These are phyloP conservation scores for Nicotiana obtusifolia DNA, from an alignment of 257 asterid species.

Conservation along the genomic window DNA sequence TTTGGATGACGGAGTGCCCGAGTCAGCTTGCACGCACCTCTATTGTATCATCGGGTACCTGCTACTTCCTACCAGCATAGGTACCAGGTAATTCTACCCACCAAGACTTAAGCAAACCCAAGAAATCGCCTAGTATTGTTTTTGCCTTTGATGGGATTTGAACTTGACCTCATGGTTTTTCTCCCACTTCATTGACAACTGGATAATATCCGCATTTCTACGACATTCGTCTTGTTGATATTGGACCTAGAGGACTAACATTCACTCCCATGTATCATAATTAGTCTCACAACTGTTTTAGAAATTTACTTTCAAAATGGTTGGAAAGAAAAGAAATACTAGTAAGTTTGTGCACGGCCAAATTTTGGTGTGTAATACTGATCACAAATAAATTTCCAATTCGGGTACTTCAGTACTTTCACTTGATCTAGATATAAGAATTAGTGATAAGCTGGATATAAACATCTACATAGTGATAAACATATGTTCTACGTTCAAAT, in stretches of 20 bases:
- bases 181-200: too few species aligned
- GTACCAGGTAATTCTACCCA: too few species aligned
- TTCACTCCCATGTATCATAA: not conserved
- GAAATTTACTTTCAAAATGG: not conserved
- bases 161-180: too few species aligned
- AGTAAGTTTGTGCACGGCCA: too few species aligned
- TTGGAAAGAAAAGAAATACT: not conserved
- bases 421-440: not conserved
- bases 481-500: not conserved
- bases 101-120: too few species aligned
- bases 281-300: not conserved
- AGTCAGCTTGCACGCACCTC: too few species aligned
- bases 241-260: not conserved
- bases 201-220: not conserved
- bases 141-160: too few species aligned
- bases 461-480: not conserved
- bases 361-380: not conserved
- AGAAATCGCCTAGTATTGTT: too few species aligned
- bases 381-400: not conserved
- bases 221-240: not conserved
- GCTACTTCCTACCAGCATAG: too few species aligned
- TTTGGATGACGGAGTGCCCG: too few species aligned
- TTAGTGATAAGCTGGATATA: not conserved
- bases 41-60: too few species aligned
- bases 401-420: not conserved